Base-by-base conservation (phyloP, 768 basidiomycete species). In the Rhodocollybia butyracea region DNA sequence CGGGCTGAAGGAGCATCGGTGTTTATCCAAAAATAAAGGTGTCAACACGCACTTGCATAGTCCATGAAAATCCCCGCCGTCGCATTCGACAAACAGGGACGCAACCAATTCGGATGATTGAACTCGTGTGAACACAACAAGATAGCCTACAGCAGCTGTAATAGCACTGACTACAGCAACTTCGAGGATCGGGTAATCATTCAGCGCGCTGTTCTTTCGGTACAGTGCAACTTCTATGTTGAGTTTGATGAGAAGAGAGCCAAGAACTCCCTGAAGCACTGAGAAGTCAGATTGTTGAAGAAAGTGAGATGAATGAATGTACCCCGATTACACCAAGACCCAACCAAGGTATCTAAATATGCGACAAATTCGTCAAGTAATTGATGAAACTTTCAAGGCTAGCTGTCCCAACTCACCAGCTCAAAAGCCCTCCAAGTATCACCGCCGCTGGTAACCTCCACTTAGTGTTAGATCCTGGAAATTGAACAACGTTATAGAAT, bases 51-150 rank as follows among this genome's bases (percentile, higher is more conserved):
- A 88, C 88, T 89, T 88, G 85, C 92, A 95, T 30, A 94, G 74
- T 2, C 87, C 88, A 60, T 87, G 87, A 58, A 83, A 86, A 63
- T 87, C 84, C 6, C 78, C 78, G 62, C 82, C 86, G 63, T 88
- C 84, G 64, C 93, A 95, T 68, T 94, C 91, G 60, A 86, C 84
- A 68, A 94, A 89, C 12, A 94, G 79, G 61, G 88, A 88, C 10
- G 88, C 83, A 6, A 94, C 92, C 21, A 94, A 76, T 65, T 93
- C 90, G 0, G 90, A 91, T 1, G 86, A 76, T 64, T 86, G 87
- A 5, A 84, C 88, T 83, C 83, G 76, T 34, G 85, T 76, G 63
- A 87, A 89, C 24, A 88, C 85, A 39, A 88, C 86, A 50, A 86
- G 71, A 65, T 88, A 89, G 64, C 84, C 85, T 29, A 87, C 72